Evolutionary conservation across 208 protist species (phyloP), one percentile per base, ranked within the genome.

Genomic region (Sergeia podlipaevii): DNA sequence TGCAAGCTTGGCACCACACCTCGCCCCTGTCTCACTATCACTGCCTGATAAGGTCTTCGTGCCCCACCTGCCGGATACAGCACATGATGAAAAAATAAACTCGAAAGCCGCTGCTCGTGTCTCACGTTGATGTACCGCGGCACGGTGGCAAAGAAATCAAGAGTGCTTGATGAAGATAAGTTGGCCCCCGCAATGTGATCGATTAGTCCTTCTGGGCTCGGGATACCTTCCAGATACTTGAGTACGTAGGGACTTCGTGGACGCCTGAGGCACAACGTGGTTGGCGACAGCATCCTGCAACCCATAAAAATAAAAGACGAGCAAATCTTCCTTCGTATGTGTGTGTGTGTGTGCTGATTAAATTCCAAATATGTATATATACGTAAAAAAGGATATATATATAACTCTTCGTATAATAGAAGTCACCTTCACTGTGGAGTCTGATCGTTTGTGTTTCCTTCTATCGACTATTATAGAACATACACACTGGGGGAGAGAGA

Each of bases 131-230:
- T 65, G 58, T 89, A 89, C 29, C 80, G 73, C 4, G 85, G 85
- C 23, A 73, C 63, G 13, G 80, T 89, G 15, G 63, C 66, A 51
- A 85, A 81, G 37, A 92, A 85, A 7, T 55, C 60, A 10, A 69
- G 27, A 30, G 53, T 49, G 4, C 60, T 36, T 8, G 67, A 60
- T 5, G 74, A 70, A 34, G 46, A 64, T 28, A 89, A 58, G 59
- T 93, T 69, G 36, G 85, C 85, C 5, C 85, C 85, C 27, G 80
- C 81, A 42, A 93, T 63, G 60, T 88, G 76, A 58, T 93, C 81
- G 27, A 93, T 47, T 21, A 93, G 72, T 34, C 51, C 80, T 2
- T 43, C 51, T 4, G 78, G 74, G 0, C 59, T 55, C 0, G 85
- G 81, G 18, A 88, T 74, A 6, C 81, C 85, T 46, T 93, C 80